A percentile compares a stretch with the other conserved stretches of the same genome.
These are phyloP conservation scores for Thecaphora thlaspeos DNA, from an alignment of 1,284 basidiomycete species.

Conservation along the genomic window DNA sequence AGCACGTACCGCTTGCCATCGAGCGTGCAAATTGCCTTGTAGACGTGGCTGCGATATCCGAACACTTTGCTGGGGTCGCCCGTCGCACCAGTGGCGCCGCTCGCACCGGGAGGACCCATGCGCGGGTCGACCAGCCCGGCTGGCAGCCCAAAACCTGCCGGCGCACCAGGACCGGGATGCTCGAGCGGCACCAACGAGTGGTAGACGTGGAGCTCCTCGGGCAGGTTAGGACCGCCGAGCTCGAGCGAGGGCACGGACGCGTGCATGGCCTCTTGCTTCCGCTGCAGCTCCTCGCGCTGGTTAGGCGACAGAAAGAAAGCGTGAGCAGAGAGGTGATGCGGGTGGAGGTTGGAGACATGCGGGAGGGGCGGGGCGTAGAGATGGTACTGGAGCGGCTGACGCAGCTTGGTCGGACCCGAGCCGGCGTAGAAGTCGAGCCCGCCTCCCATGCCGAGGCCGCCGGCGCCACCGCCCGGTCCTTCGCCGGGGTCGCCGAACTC, in stretches of 20 bases:
- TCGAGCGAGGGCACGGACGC: slow-evolving; percentile 57
- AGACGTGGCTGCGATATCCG: slow-evolving; percentile 70
- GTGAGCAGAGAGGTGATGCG: slow-evolving; percentile 60
- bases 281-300: slow-evolving; percentile 75
- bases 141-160: slow-evolving; percentile 22
- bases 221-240: slow-evolving; percentile 65
- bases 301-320: slow-evolving; percentile 70
- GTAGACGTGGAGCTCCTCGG: slow-evolving; percentile 86
- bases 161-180: slow-evolving; percentile 34
- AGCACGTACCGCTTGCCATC: slow-evolving; percentile 80
- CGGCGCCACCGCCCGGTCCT: slow-evolving; percentile 12
- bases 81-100: slow-evolving; percentile 38
- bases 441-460: slow-evolving; percentile 23
- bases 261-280: slow-evolving; percentile 74
- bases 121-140: slow-evolving; percentile 41
- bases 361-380: slow-evolving; percentile 73
- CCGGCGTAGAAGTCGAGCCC: slow-evolving; percentile 34
- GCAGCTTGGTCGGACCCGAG: slow-evolving; percentile 27
- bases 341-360: slow-evolving; percentile 62
- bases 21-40: slow-evolving; percentile 74
- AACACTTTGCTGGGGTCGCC: slow-evolving; percentile 61
- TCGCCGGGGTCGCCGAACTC: slow-evolving; percentile 37
- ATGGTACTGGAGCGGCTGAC: slow-evolving; percentile 75
- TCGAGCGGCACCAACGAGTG: slow-evolving; percentile 82
- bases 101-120: slow-evolving; percentile 36